Conservation (phyloP, 1,284 basidiomycete genomes). For the Schizophyllum commune region DNA sequence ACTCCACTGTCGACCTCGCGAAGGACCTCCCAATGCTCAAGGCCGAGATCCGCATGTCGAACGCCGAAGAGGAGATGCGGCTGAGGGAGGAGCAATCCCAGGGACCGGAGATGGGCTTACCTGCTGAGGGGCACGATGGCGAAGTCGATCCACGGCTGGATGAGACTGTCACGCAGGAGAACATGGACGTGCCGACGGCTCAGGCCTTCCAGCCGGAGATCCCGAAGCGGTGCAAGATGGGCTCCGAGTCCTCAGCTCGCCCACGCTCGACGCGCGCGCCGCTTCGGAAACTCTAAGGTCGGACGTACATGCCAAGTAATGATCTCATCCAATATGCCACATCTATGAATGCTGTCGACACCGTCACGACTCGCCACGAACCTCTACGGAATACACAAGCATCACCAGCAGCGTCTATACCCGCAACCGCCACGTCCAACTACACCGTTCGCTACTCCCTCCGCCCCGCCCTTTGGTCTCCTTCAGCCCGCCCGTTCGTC, state of each 20-base stretch:
- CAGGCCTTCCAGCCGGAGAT: background rate
- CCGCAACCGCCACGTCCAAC: too few relatives aligned
- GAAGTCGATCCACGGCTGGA: background rate
- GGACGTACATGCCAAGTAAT: too few relatives aligned
- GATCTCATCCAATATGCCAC: too few relatives aligned
- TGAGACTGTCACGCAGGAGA: background rate
- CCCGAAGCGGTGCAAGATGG: background rate
- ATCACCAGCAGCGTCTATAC: too few relatives aligned
- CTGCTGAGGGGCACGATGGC: background rate
- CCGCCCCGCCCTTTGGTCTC: too few relatives aligned
- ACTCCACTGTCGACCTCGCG: constrained; percentile 34
- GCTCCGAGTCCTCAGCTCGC: background rate
- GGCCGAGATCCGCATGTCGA: constrained; percentile 24
- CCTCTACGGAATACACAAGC: too few relatives aligned
- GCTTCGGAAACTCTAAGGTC: too few relatives aligned
- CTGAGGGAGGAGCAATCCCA: background rate
- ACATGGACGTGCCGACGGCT: background rate
- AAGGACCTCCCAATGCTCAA: constrained; percentile 42
- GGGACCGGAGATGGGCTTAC: background rate
- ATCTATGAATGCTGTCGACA: too few relatives aligned
- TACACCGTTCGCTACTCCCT: too few relatives aligned
- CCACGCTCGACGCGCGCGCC: too few relatives aligned
- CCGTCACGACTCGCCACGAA: too few relatives aligned
- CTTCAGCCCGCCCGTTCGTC: too few relatives aligned
- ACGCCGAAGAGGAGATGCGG: constrained; percentile 10